Base-by-base conservation (phyloP, 2,329 filamentous ascomycete genomes). In the Botrytis paeoniae region DNA sequence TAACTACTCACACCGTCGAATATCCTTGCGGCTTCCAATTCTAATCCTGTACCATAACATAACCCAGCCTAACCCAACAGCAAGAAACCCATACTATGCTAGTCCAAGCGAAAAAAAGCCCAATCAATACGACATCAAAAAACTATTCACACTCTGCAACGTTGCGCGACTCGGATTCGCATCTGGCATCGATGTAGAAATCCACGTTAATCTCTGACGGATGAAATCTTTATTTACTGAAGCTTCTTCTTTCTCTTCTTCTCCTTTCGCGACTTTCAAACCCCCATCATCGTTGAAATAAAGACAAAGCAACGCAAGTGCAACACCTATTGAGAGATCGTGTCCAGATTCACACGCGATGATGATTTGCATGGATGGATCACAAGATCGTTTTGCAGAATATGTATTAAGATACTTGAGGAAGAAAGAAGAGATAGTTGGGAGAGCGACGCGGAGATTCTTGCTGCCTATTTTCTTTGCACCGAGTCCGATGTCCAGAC, bases 61-160 rank as follows among this genome's bases (percentile, higher is more conserved):
- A 41, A 41, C 12, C 12, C 14, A 41, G 39, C 39, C 43, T 18
- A 45, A 9, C 20, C 43, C 39, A 41, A 4, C 43, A 45, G 43
- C 43, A 20, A 48, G 1, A 48, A 22, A 4, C 20, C 45, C 45
- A 48, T 8, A 48, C 45, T 8, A 9, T 9, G 9, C 43, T 8
- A 9, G 9, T 22, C 43, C 43, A 22, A 45, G 3, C 2, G 20
- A 45, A 45, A 20, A 20, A 45, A 22, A 7, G 16, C 45, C 48
- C 48, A 10, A 39, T 41, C 71, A 76, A 32, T 73, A 71, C 51
- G 83, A 81, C 89, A 98, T 95, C 69, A 98, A 83, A 79, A 93
- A 97, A 72, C 93, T 93, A 82, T 98, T 98, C 8, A 98, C 92
- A 77, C 93, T 95, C 82, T 98, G 95, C 54, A 98, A 83, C 0